phyloP scores from a whole-genome alignment of 2,329 filamentous ascomycete genomes.

The Penicillium sp. region DNA sequence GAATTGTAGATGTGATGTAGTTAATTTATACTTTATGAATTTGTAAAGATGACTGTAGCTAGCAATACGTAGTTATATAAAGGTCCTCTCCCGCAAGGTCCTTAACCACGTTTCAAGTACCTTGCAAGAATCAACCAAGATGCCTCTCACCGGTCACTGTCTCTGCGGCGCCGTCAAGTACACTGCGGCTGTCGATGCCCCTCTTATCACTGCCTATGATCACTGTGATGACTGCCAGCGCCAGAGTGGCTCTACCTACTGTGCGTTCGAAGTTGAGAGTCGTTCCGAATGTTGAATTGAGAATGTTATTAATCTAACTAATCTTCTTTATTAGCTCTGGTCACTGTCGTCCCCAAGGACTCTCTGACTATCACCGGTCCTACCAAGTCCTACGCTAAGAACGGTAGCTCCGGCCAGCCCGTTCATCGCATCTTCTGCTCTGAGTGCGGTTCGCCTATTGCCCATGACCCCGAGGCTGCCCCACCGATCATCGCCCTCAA shows the following conservation, averaged over 20 bases:
- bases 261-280: conserved; percentile 15
- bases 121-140: conserved; percentile 38
- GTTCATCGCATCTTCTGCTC: conserved; percentile 66
- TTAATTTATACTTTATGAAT: neutral
- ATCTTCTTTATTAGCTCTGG: conserved; percentile 48
- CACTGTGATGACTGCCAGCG: conserved; percentile 70
- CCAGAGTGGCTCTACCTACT: conserved; percentile 64
- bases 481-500: conserved; percentile 65
- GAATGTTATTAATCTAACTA: neutral
- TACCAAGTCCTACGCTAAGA: conserved; percentile 59
- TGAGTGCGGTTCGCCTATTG: conserved; percentile 65
- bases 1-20: conserved; percentile 8
- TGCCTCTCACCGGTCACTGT: conserved; percentile 65
- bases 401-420: conserved; percentile 56
- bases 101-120: conserved; percentile 21
- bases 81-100: neutral
- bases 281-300: no score
- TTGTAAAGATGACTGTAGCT: neutral
- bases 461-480: conserved; percentile 66
- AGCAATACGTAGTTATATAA: neutral
- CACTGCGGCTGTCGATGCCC: conserved; percentile 47
- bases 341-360: conserved; percentile 61
- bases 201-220: conserved; percentile 55
- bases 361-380: conserved; percentile 60
- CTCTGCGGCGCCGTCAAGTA: conserved; percentile 69